Percentiles rank a stretch among this genome's conserved stretches.
Conservation (phyloP, 1,139 yeast species). For the Debaryomycetaceae sp. region DNA sequence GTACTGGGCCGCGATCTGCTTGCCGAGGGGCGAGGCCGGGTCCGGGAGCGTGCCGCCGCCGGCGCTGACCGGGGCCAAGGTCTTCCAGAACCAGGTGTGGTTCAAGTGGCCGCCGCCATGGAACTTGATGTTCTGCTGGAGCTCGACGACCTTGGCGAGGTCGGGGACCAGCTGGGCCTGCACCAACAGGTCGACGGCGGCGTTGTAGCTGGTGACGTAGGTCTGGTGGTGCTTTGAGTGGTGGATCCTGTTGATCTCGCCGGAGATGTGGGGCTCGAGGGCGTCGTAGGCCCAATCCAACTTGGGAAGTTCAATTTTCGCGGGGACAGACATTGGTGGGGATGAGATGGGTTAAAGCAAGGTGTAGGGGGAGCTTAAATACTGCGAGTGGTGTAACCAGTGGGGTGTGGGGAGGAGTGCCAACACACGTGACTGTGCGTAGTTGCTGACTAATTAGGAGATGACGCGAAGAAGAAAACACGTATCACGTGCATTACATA, state of each 20-base stretch:
- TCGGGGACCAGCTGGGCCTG: conserved; percentile 27
- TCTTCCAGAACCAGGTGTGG: conserved; percentile 35
- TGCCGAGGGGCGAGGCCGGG: conserved; percentile 20
- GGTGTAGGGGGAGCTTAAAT: too few relatives aligned
- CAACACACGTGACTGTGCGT: too few relatives aligned
- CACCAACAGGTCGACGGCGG: conserved; percentile 26
- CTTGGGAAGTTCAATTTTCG: conserved; percentile 19
- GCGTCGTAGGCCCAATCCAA: conserved; percentile 32
- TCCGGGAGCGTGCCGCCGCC: conserved; percentile 33
- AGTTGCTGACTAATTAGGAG: too few relatives aligned
- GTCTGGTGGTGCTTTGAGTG: conserved; percentile 34
- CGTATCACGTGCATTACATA: too few relatives aligned
- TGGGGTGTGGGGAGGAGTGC: too few relatives aligned
- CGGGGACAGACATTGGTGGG: background rate
- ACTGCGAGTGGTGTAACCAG: too few relatives aligned
- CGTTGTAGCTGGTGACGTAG: conserved; percentile 31
- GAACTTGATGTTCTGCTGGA: conserved; percentile 30
- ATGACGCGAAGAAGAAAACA: too few relatives aligned
- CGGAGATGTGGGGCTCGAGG: conserved; percentile 33
- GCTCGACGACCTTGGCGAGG: conserved; percentile 24
- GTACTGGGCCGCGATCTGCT: conserved; percentile 25
- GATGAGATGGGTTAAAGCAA: too few relatives aligned
- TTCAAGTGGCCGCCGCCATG: conserved; percentile 37
- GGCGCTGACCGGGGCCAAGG: conserved; percentile 28
- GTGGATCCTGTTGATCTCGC: conserved; percentile 30